phyloP scores from a whole-genome alignment of 1,284 basidiomycete species.

The Leccinum pachyderme region DNA sequence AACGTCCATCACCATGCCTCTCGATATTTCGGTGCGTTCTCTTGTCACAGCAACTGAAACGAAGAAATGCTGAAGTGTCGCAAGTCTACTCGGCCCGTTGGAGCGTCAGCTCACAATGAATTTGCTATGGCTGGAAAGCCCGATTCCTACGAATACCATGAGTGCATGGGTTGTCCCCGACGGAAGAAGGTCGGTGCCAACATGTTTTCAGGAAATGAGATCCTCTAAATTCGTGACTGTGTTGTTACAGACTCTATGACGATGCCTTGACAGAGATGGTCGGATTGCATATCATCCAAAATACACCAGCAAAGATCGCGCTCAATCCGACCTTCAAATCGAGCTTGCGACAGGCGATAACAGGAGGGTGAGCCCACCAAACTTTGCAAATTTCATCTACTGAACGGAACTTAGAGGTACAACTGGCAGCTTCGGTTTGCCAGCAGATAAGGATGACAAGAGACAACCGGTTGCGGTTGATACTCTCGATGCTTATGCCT shows the following conservation, averaged over 20 bases:
- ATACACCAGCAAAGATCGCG: constrained; percentile 56
- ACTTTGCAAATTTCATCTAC: constrained; percentile 1
- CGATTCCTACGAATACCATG: constrained; percentile 71
- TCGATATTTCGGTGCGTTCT: constrained; percentile 77
- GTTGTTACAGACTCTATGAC: constrained; percentile 62
- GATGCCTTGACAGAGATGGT: constrained; percentile 65
- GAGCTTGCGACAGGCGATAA: constrained; percentile 84
- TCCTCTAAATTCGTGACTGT: constrained; percentile 7
- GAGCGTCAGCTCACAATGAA: constrained; percentile 92
- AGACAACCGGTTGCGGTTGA: constrained; percentile 55
- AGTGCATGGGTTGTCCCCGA: constrained; percentile 81
- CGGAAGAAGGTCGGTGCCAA: constrained; percentile 58
- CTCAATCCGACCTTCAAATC: constrained; percentile 79
- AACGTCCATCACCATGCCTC: constrained; percentile 88
- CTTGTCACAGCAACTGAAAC: neutral
- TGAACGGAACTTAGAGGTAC: constrained; percentile 60
- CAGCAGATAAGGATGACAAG: constrained; percentile 66
- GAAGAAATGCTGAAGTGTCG: constrained; percentile 16
- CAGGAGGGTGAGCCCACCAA: constrained; percentile 70
- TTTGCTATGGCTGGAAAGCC: constrained; percentile 85
- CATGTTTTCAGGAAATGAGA: constrained; percentile 12
- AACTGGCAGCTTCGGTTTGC: constrained; percentile 90
- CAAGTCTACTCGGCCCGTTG: constrained; percentile 79
- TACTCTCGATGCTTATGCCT: constrained; percentile 80
- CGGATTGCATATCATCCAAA: constrained; percentile 74